A percentile compares a stretch with the other conserved stretches of the same genome.
Conservation (phyloP, 208 protist genomes). For the Trypanosoma brucei region DNA sequence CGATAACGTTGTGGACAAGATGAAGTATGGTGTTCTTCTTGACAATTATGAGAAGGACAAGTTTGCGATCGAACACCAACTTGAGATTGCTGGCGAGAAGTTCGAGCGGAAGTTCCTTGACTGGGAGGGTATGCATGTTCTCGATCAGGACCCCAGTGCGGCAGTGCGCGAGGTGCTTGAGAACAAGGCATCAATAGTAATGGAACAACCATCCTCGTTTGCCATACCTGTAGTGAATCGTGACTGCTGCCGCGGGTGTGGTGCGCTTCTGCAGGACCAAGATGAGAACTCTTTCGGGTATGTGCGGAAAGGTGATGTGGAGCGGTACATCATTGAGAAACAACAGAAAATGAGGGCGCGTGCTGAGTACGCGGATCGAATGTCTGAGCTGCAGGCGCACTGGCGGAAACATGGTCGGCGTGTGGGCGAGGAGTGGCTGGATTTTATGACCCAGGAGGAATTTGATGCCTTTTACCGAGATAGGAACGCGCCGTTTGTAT, state of each 20-base stretch:
- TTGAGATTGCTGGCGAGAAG: constrained; percentile 66
- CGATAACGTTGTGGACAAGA: constrained; percentile 47
- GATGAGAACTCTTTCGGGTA: constrained; percentile 74
- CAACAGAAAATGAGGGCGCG: constrained; percentile 42
- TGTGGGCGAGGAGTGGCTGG: constrained; percentile 90
- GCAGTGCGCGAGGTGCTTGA: constrained; percentile 54
- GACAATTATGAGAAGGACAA: constrained; percentile 85
- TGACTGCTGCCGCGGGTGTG: constrained; percentile 85
- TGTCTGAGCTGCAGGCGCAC: constrained; percentile 85
- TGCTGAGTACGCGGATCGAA: constrained; percentile 82
- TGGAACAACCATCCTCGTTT: constrained; percentile 62
- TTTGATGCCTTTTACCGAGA: constrained; percentile 88
- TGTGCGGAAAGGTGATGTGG: constrained; percentile 69
- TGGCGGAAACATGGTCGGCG: constrained; percentile 88
- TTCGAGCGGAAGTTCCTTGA: constrained; percentile 85
- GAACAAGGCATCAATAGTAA: constrained; percentile 80
- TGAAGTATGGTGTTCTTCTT: constrained; percentile 88
- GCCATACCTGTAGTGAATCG: constrained; percentile 71
- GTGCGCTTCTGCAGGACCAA: constrained; percentile 77
- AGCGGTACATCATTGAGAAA: constrained; percentile 59
- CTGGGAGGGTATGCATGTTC: constrained; percentile 84
- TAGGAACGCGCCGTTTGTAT: constrained; percentile 62
- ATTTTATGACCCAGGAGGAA: constrained; percentile 93
- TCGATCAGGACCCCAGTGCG: constrained; percentile 61
- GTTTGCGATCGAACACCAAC: constrained; percentile 78